Base-by-base conservation (phyloP, 805 yeast species). In the Lipomyces sp. region DNA sequence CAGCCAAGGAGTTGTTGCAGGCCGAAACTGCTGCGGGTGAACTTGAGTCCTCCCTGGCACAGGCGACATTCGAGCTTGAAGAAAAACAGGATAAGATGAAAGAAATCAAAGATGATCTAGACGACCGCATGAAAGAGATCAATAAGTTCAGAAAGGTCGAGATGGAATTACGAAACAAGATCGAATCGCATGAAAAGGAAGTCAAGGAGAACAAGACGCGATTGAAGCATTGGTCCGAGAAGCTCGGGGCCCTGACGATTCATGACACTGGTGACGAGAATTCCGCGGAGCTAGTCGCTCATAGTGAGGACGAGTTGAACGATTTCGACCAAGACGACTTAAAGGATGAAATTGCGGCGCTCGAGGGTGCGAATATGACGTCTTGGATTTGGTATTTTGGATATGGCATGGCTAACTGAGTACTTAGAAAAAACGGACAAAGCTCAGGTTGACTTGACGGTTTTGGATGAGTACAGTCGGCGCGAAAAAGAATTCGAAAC, bases 391-490 rank as follows among this genome's bases (percentile, higher is more conserved):
- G n/a, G n/a, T n/a, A n/a, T n/a, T n/a, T n/a, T n/a, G n/a, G n/a
- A n/a, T 35, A 14, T n/a, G n/a, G 16, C 26, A 2, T 2, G 19
- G 21, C 43, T 45, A 28, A 45, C 37, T 10, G 24, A 18, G 28
- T n/a, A 6, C 5, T 19, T 19, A 45, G 72, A 70, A 2, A 76
- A 76, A 54, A 70, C 86, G 61, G 76, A 76, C 3, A 73, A 74
- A 14, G 77, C 81, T 6, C 76, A 74, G 49, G 82, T 82, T 3
- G 91, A 91, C 64, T 73, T 84, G 50, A 90, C 84, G 49, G 78
- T 86, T 2, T 71, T 91, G 41, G 79, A 79, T 50, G 95, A 89
- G 57, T 93, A 89, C 65, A 84, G 85, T 0, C 66, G 70, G 35
- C 79, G 95, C 51, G 76, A 77, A 43, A 64, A 65, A 1, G 96